Base-by-base conservation (phyloP, 768 basidiomycete species). In the Coprinopsis sp. region DNA sequence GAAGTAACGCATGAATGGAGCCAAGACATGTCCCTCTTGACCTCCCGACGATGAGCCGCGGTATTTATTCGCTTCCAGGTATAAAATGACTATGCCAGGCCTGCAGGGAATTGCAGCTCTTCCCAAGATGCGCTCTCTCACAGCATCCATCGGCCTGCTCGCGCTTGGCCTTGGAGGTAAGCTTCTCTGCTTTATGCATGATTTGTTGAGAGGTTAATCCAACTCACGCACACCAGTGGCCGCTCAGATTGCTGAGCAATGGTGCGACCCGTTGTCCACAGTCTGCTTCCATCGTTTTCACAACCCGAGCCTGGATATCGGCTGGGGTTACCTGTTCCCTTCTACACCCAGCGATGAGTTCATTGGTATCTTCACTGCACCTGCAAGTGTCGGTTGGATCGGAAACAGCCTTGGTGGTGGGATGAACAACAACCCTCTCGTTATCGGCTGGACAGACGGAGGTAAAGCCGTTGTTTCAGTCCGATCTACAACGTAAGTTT, bases 331-430 rank as follows among this genome's bases (percentile, higher is more conserved):
- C 33, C 21, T 34, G 3, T 48, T 48, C 38, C 47, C 47, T 2
- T 22, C 46, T 4, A 19, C 38, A 7, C 27, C 38, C 14, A 2
- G 28, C 6, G 41, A n/a, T 7, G 48, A 49, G 27, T 38, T 49
- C 48, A 49, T 49, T 13, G 48, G 48, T 10, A 44, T 49, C 19
- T 28, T 44, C 18, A 49, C 39, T 14, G 48, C 41, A 8, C 40
- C 41, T 3, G 16, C 38, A 4, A 22, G 22, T 13, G 37, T 21
- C 5, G 48, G 48, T 3, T 49, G 41, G 33, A 18, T 49, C n/a
- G 48, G 48, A 1, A 38, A 3, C 10, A 37, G 40, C 24, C 34
- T 49, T 4, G 48, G 48, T 10, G 48, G 48, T 22, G 41, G 33
- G 6, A 44, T 49, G 41, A 8, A 18, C 13, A 24, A 16, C 18